These are phyloP conservation scores for Pleurotus sapidus DNA, from an alignment of 768 basidiomycete species.

Conservation along the genomic window DNA sequence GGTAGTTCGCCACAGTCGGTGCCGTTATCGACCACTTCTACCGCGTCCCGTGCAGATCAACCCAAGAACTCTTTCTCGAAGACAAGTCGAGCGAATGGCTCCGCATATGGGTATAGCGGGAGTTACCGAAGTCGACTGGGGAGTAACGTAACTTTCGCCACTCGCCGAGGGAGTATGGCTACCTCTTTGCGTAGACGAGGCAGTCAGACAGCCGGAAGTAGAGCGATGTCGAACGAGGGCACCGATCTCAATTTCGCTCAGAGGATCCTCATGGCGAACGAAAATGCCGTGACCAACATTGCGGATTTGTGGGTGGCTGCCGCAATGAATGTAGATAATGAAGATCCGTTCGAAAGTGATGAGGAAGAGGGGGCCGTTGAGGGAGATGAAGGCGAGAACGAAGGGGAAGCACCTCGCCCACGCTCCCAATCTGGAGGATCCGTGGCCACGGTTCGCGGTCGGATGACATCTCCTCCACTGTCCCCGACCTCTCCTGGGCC, in stretches of 20 bases:
- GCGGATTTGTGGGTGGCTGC: constrained; percentile 98
- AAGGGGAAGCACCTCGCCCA: neutral
- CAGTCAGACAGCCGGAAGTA: constrained; percentile 43
- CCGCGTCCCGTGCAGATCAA: constrained; percentile 38
- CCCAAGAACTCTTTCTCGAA: constrained; percentile 45
- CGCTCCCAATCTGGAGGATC: constrained; percentile 7
- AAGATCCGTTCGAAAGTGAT: constrained; percentile 72
- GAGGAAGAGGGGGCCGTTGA: constrained; percentile 37
- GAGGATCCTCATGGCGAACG: constrained; percentile 87
- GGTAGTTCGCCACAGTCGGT: constrained; percentile 3
- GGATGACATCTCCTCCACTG: constrained; percentile 14
- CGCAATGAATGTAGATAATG: constrained; percentile 92
- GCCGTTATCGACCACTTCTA: neutral
- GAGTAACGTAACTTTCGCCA: constrained; percentile 41
- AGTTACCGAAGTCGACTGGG: constrained; percentile 54
- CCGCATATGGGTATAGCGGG: constrained; percentile 75
- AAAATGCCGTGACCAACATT: constrained; percentile 91
- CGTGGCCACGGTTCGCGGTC: constrained; percentile 17
- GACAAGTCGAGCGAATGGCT: constrained; percentile 64
- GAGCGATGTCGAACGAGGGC: constrained; percentile 33
- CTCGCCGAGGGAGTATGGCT: constrained; percentile 53
- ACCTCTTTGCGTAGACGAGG: constrained; percentile 51
- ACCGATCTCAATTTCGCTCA: constrained; percentile 84
- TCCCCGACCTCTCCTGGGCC: constrained; percentile 27
- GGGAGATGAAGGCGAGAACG: constrained; percentile 28